A percentile compares a stretch with the other conserved stretches of the same genome.
These are phyloP conservation scores for Cinnamomum micranthum DNA, from an alignment of 164 flowering plant species.

Conservation along the genomic window DNA sequence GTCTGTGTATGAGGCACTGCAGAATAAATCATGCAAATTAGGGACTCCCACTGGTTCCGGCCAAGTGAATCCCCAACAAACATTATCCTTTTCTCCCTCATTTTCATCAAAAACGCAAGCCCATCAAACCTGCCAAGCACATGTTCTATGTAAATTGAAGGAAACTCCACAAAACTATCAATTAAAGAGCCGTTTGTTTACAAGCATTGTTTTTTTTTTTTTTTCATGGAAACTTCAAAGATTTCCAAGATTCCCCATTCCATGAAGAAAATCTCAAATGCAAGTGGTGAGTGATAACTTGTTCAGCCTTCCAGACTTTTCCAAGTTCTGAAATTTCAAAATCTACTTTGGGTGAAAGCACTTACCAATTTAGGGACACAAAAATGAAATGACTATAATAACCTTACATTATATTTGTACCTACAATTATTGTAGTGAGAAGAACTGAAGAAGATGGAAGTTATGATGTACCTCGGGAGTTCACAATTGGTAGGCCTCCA, in stretches of 20 bases:
- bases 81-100: constrained; percentile 80
- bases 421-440: too few relatives aligned
- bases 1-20: constrained; percentile 45
- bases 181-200: not conserved
- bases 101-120: constrained; percentile 48
- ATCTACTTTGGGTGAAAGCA: not conserved
- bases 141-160: too few relatives aligned
- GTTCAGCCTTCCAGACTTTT: not conserved
- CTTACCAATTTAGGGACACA: not conserved
- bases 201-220: not conserved
- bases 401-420: too few relatives aligned
- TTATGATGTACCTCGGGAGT: constrained; percentile 54
- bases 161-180: not conserved
- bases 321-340: not conserved
- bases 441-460: not conserved
- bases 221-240: constrained; percentile 28
- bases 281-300: not conserved
- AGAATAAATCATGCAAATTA: constrained; percentile 69
- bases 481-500: constrained; percentile 81
- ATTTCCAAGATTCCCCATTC: constrained; percentile 2
- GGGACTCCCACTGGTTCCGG: constrained; percentile 90
- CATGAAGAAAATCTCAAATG: not conserved
- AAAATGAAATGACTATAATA: not conserved
- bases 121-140: constrained; percentile 58
- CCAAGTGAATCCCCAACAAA: constrained; percentile 93